Evolutionary conservation across 179 eudicot genomes (phyloP), one percentile per base, ranked within the genome.

Genomic region (Heliamphora pulchella): DNA sequence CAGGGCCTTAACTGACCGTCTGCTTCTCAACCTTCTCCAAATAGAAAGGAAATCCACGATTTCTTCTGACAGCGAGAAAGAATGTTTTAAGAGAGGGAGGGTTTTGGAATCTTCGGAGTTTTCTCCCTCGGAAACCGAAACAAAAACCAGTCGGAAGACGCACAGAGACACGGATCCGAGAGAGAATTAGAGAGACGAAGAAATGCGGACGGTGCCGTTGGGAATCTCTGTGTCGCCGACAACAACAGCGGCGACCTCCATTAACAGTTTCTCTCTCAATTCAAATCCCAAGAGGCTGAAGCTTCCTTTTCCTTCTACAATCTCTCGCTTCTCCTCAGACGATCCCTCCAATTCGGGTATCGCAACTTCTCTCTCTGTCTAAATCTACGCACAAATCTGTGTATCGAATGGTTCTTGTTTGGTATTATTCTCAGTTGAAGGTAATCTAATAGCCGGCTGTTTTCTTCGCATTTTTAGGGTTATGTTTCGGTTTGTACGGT

Each of bases 181-280:
- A 7, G 31, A n/a, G 17, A 9, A 50, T 67, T 66, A 69, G 75
- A 69, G 62, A 31, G 46, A 41, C 47, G 61, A 18, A 75, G 87
- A 85, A 73, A 87, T 87, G 89, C 87, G 74, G 81, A 81, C 82
- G 79, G 61, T 81, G 79, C 81, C 86, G 17, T 61, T 83, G 75
- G 88, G 88, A 58, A 79, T 80, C 74, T 76, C 87, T 5, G 48
- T 66, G 0, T 9, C 65, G 44, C 68, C 84, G 10, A 2, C 77
- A 1, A 15, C 71, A 58, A 59, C 78, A 39, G 41, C 15, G 2
- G n/a, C 78, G 8, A n/a, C n/a, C n/a, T 46, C 79, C 58, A 15
- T 74, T 0, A 78, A 82, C 69, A 41, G n/a, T 18, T 61, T 76
- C 73, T 71, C 82, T 76, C 74, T 58, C 66, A 80, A 70, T 64